Percentiles rank a stretch among this genome's conserved stretches.
Conservation (phyloP, 2,329 filamentous ascomycete genomes). For the Lasiodiplodia gonubiensis region DNA sequence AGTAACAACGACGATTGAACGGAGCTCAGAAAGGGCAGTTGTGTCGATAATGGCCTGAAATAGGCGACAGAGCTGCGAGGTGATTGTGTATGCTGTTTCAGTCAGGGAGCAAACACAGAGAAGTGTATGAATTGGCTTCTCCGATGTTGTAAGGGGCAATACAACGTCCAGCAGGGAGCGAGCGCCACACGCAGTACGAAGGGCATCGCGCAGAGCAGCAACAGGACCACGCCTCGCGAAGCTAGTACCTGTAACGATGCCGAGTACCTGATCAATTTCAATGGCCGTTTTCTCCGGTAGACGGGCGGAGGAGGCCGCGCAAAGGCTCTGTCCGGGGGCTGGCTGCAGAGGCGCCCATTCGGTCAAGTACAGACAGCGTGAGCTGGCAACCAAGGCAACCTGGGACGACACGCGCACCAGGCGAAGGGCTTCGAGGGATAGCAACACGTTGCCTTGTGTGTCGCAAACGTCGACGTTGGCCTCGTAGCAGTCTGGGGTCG, state of each 20-base stretch:
- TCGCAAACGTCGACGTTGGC: background rate
- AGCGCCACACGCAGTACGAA: no score
- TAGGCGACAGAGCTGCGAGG: background rate
- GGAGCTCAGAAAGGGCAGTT: background rate
- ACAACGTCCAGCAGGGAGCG: background rate
- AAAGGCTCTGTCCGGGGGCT: background rate
- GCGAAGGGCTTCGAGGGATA: background rate
- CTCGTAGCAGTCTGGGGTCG: background rate
- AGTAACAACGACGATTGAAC: background rate
- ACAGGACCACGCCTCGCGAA: no score
- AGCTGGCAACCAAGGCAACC: background rate
- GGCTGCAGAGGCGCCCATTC: background rate
- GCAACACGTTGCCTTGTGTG: no score
- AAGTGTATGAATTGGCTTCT: background rate
- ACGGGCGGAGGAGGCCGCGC: no score
- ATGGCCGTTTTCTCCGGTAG: no score
- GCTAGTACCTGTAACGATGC: no score
- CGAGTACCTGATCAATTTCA: no score
- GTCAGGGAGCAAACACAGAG: background rate
- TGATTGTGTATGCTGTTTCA: background rate
- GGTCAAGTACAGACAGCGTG: background rate
- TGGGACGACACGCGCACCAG: background rate
- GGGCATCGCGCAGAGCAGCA: no score
- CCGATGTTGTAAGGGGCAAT: no score
- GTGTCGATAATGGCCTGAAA: background rate